Base-by-base conservation (phyloP, 78 protist genomes). In the Dictyostelium capitatum region DNA sequence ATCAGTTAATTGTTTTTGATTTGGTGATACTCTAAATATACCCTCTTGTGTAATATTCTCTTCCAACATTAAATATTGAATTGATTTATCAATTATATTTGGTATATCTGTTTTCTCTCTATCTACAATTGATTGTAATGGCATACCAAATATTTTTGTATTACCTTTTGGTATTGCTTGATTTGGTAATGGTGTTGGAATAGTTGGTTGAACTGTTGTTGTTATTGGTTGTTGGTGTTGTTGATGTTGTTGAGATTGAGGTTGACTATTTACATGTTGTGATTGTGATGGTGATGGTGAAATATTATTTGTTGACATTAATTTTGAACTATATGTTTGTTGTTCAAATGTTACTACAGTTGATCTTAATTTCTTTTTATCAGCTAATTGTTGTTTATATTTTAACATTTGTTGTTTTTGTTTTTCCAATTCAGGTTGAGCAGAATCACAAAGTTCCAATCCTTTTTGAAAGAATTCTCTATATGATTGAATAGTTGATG, bases 1-100 rank as follows among this genome's bases (percentile, higher is more conserved):
- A 3, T 87, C 93, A 6, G 37, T 74, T 15, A 87, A 47, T 14
- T 59, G 53, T 30, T 37, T 87, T 56, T 87, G 93, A 41, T 87
- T 87, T 37, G 93, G 81, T 15, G 84, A 74, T 14, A 87, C 84
- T 69, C 93, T 87, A 50, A 87, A 87, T 2, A 87, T 23, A 32
- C 93, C 93, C 43, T 87, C 93, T 20, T 30, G 48, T 14, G 30
- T 32, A 0, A 87, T 19, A 28, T 77, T 46, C 37, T 46, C 56
- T 20, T 70, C 81, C 8, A 67, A 14, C 1, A 25, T 28, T 17
- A 83, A 41, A 37, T 43, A 87, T 32, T 74, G 20, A 14, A 87
- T 51, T 19, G 84, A 37, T 46, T 87, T 74, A 14, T 62, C 79
- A 20, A 87, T 51, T 3, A 87, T 77, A 11, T 9, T 37, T 19